These are phyloP conservation scores for Cytospora leucostoma DNA, from an alignment of 2,329 filamentous ascomycete genomes.

Conservation along the genomic window DNA sequence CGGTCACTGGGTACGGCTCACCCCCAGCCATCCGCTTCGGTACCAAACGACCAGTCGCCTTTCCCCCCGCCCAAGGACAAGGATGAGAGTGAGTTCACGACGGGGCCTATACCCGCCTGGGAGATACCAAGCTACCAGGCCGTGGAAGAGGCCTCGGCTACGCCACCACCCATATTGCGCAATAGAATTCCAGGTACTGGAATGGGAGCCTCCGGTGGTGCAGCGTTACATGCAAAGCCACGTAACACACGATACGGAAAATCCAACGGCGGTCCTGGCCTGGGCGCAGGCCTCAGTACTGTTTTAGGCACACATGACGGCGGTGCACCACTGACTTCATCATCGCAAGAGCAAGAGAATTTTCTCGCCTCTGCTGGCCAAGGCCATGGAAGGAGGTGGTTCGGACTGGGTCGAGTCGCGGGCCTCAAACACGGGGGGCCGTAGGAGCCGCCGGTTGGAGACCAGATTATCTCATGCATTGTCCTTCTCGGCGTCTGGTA, in stretches of 20 bases:
- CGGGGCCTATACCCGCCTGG: conserved; percentile 21
- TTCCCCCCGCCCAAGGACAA: conserved; percentile 18
- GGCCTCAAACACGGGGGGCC: conserved; percentile 18
- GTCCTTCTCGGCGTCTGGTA: neutral
- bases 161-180: conserved; percentile 26
- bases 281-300: conserved; percentile 22
- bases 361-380: neutral
- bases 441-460: neutral
- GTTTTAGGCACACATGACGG: conserved; percentile 17
- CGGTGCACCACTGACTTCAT: conserved; percentile 14
- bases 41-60: conserved; percentile 15
- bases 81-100: neutral
- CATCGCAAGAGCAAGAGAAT: neutral
- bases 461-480: neutral
- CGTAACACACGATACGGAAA: neutral
- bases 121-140: conserved; percentile 14
- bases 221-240: neutral
- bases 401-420: conserved; percentile 18
- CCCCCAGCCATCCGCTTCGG: conserved; percentile 20
- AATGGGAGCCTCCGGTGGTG: neutral
- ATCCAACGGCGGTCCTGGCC: conserved; percentile 13
- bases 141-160: conserved; percentile 23
- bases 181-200: conserved; percentile 6
- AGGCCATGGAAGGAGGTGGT: conserved; percentile 24
- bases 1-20: conserved; percentile 21